Evolutionary conservation across 192 early-diverging fungal species (phyloP).

Genomic region (Gonapodya sp.): DNA sequence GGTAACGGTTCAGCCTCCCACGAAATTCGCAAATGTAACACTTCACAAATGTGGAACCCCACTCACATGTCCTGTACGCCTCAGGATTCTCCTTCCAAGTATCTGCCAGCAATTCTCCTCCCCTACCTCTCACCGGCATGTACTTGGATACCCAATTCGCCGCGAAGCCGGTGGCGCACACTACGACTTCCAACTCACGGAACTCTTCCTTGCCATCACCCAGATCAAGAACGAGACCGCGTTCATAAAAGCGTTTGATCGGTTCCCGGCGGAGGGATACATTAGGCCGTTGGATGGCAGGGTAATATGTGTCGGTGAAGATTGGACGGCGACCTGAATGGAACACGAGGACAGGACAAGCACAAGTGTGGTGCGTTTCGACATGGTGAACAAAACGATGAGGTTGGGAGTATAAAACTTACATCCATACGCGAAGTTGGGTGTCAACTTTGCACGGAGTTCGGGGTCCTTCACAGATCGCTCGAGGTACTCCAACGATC

Average conservation of each 20-base stretch:
- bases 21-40: not conserved
- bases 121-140: not conserved
- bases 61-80: not conserved
- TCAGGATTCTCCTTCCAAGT: not conserved
- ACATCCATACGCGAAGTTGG: not conserved
- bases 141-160: slow-evolving; percentile 3
- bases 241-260: not conserved
- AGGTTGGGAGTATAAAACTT: not conserved
- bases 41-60: not conserved
- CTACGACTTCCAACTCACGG: not conserved
- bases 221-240: not conserved
- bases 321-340: not conserved
- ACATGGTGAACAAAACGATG: not conserved
- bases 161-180: slow-evolving; percentile 4
- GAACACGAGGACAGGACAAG: no score
- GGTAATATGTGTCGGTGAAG: not conserved
- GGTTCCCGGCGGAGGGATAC: not conserved
- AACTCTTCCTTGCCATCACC: not conserved
- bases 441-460: not conserved
- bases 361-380: no score
- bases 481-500: slow-evolving; percentile 6
- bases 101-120: not conserved
- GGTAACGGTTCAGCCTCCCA: not conserved
- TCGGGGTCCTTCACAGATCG: not conserved
- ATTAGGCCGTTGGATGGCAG: not conserved